These are phyloP conservation scores for Puccinia triticina DNA, from an alignment of 1,284 basidiomycete genomes.

Conservation along the genomic window DNA sequence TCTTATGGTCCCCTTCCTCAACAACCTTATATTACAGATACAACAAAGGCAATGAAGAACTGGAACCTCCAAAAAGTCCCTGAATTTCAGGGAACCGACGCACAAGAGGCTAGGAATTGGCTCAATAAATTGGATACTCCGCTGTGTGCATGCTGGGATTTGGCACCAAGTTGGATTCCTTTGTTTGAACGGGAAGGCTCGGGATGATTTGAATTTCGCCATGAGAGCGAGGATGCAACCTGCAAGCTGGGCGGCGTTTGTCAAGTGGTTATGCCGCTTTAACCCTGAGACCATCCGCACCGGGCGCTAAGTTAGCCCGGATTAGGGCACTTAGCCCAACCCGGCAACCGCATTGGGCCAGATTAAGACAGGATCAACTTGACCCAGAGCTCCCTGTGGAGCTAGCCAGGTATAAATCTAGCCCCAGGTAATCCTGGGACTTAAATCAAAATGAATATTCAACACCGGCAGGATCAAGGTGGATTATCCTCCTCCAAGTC, in stretches of 20 bases:
- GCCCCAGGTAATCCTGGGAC: background rate
- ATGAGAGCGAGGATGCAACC: background rate
- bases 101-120: no score
- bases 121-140: no score
- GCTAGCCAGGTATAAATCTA: background rate
- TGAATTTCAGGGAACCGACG: no score
- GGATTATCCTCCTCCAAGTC: conserved; percentile 5
- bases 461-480: background rate
- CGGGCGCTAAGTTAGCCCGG: background rate
- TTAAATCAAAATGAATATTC: background rate
- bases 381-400: background rate
- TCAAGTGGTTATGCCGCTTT: background rate
- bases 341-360: background rate
- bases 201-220: background rate
- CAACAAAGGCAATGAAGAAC: no score
- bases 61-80: no score
- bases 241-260: background rate
- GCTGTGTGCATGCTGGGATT: background rate
- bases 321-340: background rate
- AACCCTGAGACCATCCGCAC: conserved; percentile 8
- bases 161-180: background rate
- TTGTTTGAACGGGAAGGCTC: background rate
- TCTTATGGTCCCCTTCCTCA: no score
- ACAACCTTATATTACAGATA: no score
- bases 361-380: conserved; percentile 6